Conservation (phyloP, 73 alveolate species). For the Paramecium caudatum region DNA sequence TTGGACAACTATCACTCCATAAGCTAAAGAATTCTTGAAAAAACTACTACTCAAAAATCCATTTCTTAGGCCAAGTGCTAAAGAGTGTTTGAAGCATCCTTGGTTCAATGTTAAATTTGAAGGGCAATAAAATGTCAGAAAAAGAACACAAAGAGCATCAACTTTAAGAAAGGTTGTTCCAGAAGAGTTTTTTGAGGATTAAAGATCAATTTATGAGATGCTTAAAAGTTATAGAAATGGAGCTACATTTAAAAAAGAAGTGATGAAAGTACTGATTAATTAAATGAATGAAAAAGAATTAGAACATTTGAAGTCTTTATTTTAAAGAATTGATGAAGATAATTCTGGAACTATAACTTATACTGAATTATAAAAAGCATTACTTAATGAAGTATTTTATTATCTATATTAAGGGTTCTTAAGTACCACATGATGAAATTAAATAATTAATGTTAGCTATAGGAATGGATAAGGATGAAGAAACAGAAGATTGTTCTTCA, state of each 20-base stretch:
- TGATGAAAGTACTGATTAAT: constrained; percentile 32
- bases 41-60: constrained; percentile 91
- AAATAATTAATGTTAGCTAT: constrained; percentile 20
- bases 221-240: constrained; percentile 37
- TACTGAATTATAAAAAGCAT: constrained; percentile 37
- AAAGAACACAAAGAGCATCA: not conserved
- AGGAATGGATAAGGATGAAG: constrained; percentile 36
- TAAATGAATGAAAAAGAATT: constrained; percentile 62
- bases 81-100: constrained; percentile 90
- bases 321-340: constrained; percentile 44
- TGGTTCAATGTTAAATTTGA: constrained; percentile 81
- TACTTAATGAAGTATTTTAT: not conserved
- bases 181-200: constrained; percentile 48
- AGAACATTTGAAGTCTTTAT: not conserved
- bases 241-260: constrained; percentile 55
- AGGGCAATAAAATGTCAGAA: not conserved
- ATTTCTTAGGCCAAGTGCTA: constrained; percentile 84
- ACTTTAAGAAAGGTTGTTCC: not conserved
- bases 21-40: constrained; percentile 88
- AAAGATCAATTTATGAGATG: constrained; percentile 59
- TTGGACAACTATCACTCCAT: constrained; percentile 72
- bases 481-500: constrained; percentile 26
- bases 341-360: constrained; percentile 59
- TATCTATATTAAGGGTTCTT: constrained; percentile 36
- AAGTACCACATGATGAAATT: constrained; percentile 19